Percentiles rank a stretch among this genome's conserved stretches.
Conservation (phyloP, 116 monocot species). For the Zostera marina region DNA sequence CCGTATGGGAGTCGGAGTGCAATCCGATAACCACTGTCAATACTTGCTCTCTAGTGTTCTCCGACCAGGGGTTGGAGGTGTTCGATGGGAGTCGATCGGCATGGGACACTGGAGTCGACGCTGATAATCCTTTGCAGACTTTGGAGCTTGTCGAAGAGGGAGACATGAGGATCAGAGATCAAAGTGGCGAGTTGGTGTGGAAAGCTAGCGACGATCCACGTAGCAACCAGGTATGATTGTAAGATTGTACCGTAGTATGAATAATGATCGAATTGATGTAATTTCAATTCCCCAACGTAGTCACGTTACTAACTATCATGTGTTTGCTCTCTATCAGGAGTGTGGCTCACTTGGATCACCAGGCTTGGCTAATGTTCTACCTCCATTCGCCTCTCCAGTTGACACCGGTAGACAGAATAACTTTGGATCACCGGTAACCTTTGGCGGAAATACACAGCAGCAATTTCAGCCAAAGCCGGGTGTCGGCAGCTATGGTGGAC, state of each 20-base stretch:
- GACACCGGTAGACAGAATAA: constrained; percentile 19
- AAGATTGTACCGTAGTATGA: no score
- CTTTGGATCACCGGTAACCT: constrained; percentile 17
- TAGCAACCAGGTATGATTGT: constrained; percentile 5
- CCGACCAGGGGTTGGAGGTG: constrained; percentile 41
- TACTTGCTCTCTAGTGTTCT: constrained; percentile 49
- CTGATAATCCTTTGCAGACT: constrained; percentile 18
- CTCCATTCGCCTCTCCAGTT: constrained; percentile 39
- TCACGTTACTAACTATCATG: no score
- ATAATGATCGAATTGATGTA: no score
- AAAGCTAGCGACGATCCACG: constrained; percentile 55
- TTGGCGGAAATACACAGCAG: neutral
- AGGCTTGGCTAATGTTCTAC: constrained; percentile 30
- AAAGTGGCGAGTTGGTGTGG: constrained; percentile 53
- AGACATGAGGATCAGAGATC: constrained; percentile 59
- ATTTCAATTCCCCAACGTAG: no score
- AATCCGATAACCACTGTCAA: constrained; percentile 43
- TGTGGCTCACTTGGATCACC: constrained; percentile 28
- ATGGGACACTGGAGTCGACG: constrained; percentile 38
- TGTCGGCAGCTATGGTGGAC: constrained; percentile 4
- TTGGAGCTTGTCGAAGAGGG: constrained; percentile 74
- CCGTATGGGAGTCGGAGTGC: constrained; percentile 76
- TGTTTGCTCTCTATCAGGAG: neutral
- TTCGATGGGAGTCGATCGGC: constrained; percentile 51
- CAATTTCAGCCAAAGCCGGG: constrained; percentile 7